Base-by-base conservation (phyloP, 306 rosid genomes). In the Fragaria ananassa region DNA sequence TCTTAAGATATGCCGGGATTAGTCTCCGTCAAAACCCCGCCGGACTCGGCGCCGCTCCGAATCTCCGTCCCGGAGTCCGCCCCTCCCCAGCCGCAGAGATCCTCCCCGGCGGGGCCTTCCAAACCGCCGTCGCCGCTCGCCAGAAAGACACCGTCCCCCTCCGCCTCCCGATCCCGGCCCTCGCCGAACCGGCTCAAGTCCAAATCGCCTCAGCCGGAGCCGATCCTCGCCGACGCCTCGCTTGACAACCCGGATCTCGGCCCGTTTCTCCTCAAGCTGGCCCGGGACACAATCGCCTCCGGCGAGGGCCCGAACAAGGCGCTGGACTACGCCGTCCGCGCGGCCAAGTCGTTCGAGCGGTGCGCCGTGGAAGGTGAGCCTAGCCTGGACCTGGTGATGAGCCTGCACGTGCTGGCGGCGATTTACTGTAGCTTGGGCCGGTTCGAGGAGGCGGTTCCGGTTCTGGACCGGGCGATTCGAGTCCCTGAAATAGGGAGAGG, bases 181-280 rank as follows among this genome's bases (percentile, higher is more conserved):
- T 90, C 91, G 0, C 91, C 92, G 14, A 85, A 83, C 76, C 86
- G 89, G 10, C 25, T 41, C 51, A 67, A 79, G 65, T 73, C 76
- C 34, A 87, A 88, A 54, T 92, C 91, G 68, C 91, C 86, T 12
- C 90, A 81, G 0, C 87, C 96, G 1, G 93, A 88, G 8, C 86
- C 86, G 5, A 46, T 79, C 62, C 85, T 86, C 42, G 79, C 92
- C 0, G 98, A 91, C 29, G 85, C 93, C 39, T 91, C 97, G 1
- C 92, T 96, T 1, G 98, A 96, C 82, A 96, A 96, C 79, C 98
- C 99, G 58, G 99, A 96, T 96, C 99, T 96, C 64, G 99, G 97
- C 1, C 99, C 99, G 3, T 95, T 95, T 62, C 95, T 95, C 1
- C 98, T 96, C 18, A 92, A 96, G 77, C 84, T 96, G 1, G 98